Base-by-base conservation (phyloP, 768 basidiomycete species). In the Strobilomyces echinocephalus region DNA sequence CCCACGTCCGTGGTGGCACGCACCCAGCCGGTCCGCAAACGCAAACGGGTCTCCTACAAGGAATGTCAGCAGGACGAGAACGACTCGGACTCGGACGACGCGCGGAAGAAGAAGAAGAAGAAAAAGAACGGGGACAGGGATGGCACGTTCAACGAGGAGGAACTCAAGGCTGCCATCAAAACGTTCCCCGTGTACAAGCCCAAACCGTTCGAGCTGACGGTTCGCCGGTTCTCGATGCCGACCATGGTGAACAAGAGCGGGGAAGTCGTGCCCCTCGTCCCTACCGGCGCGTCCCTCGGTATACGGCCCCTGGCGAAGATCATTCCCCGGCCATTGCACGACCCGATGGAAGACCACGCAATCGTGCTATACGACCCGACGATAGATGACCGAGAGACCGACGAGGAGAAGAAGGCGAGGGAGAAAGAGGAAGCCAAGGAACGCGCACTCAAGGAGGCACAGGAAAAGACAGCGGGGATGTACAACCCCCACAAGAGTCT, bases 301-400 rank as follows among this genome's bases (percentile, higher is more conserved):
- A 85, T 90, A 50, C 83, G 94, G 12, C 87, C 91, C 0, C 85
- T 82, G 52, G 78, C 86, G 0, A 88, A 82, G 60, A 72, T 97
- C 54, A 80, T 88, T 46, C 97, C 97, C 16, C 79, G 95, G 20
- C 97, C 97, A 6, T 74, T 97, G n/a, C 88, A 95, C 62, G 93
- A 99, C 67, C 97, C 95, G 1, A 95, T 99, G 90, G 84, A 89
- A 46, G 94, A 98, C 62, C 95, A 97, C 70, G 94, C 95, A 1
- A 97, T 99, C 55, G 95, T 99, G 3, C 73, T 97, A 14, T 99
- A 91, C 66, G 97, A 98, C 63, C 97, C 97, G 1, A 98, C 97
- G 0, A 84, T 95, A 44, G 94, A 99, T 65, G 87, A 90, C 64
- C 75, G 87, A 59, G 93, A 95, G 69, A 92, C 92, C 0, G 89